These are phyloP conservation scores for Gigaspora rosea DNA, from an alignment of 192 early-diverging fungal genomes.

Conservation along the genomic window DNA sequence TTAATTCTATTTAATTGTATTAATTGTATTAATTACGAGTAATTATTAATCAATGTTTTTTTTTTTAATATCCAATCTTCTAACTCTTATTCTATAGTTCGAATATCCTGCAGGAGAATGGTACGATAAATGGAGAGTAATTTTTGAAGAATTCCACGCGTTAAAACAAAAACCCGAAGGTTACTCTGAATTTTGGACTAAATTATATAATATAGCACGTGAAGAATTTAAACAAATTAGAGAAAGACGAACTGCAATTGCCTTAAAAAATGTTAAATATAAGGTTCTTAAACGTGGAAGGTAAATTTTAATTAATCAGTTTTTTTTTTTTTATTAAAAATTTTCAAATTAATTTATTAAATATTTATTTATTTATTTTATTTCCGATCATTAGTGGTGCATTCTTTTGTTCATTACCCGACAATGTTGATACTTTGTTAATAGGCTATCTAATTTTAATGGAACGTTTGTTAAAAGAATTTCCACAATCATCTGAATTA, in stretches of 20 bases:
- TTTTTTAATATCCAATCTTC: too few relatives aligned
- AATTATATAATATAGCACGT: neutral
- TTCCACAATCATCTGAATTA: neutral
- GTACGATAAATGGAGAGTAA: neutral
- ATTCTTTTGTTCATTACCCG: neutral
- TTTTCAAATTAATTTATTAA: neutral
- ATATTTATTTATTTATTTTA: neutral
- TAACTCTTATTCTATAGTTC: neutral
- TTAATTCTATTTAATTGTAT: neutral
- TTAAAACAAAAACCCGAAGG: neutral
- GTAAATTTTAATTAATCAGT: neutral
- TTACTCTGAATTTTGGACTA: neutral
- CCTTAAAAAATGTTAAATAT: neutral
- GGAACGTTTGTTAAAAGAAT: neutral
- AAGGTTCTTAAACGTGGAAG: neutral
- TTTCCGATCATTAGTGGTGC: neutral
- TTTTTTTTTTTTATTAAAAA: neutral
- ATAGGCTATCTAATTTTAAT: conserved; percentile 7
- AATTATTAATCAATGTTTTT: too few relatives aligned
- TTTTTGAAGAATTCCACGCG: neutral
- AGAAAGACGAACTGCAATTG: neutral
- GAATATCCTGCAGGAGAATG: conserved; percentile 7
- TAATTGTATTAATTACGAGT: too few relatives aligned
- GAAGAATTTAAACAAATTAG: neutral
- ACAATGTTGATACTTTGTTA: neutral